Base-by-base conservation (phyloP, 768 basidiomycete species). In the Amanita phalloides region DNA sequence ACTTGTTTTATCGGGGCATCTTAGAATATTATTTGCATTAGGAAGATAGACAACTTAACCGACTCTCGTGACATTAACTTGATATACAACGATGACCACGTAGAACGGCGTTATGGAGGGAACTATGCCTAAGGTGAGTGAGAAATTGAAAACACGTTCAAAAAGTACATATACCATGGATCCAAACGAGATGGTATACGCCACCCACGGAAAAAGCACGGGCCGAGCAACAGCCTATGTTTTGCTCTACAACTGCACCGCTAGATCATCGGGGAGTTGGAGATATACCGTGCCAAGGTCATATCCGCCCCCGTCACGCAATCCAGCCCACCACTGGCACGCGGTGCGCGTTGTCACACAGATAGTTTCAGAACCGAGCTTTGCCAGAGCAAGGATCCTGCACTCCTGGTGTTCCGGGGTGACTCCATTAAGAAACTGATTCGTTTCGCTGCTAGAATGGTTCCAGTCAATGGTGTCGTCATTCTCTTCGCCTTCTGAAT, bases 301-400 rank as follows among this genome's bases (percentile, higher is more conserved):
- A 44, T 44, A 26, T 26, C 43, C 43, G 25, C 25, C n/a, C n/a
- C n/a, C n/a, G n/a, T n/a, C n/a, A n/a, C n/a, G n/a, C n/a, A n/a
- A n/a, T n/a, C n/a, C n/a, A n/a, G n/a, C n/a, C n/a, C n/a, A n/a
- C n/a, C n/a, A n/a, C n/a, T n/a, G n/a, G n/a, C n/a, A n/a, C n/a
- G n/a, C n/a, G n/a, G n/a, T n/a, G n/a, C n/a, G n/a, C 43, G 54
- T 38, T 45, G n/a, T 13, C 49, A 23, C 60, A 49, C 36, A 54
- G 60, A 26, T 50, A 49, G 26, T 30, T 14, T 28, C 52, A 53
- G 30, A 26, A 26, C 43, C 43, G 14, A 25, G 25, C 43, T 39
- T 44, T 44, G 43, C 43, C 43, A 44, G 25, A 25, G 43, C 25
- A 13, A 14, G 25, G 23, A 23, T 9, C 43, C 43, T 11, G 1